Evolutionary conservation across 2,329 filamentous ascomycete genomes (phyloP), one percentile per base, ranked within the genome.

Genomic region (Curvularia eragrostidis): DNA sequence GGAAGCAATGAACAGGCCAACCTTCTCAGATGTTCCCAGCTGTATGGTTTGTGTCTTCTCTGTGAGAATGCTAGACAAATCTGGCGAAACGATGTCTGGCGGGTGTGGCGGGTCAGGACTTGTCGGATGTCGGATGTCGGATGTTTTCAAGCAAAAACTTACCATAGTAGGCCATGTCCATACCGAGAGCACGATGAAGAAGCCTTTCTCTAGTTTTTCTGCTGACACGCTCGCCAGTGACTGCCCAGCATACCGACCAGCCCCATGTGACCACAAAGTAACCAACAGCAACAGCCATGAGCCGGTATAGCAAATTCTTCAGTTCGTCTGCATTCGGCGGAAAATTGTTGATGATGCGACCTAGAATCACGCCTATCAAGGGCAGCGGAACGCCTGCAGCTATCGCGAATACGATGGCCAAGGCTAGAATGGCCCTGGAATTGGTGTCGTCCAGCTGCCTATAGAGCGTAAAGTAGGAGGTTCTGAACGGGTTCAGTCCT

Each of bases 321-420:
- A 83, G 70, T 48, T 80, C 79, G 52, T 79, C 70, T 62, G 81
- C 76, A 30, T 73, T 62, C 1, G 81, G 82, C 34, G 82, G 82
- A 26, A 84, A 84, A 23, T 76, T 71, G 59, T 81, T 80, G 70
- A 83, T 82, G 53, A 83, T 79, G 52, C 80, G 75, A 34, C 80
- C 80, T 43, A 83, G 79, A 19, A 83, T 79, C 53, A 89, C 83
- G 36, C 84, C 86, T 70, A 89, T 85, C n/a, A 89, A 75, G 84
- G 86, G 58, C 28, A 87, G 84, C 1, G 86, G 86, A 6, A 85
- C 78, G 39, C 86, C 86, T 15, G 85, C 82, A 12, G 80, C 82
- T 38, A 85, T 81, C 39, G 85, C 81, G 21, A 77, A 69, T 5
- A 78, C 7, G 15, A 76, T 68, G 5, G 74, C 79, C 13, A 67